phyloP scores from a whole-genome alignment of 2,329 filamentous ascomycete species.

The Colletotrichum zoysiae region DNA sequence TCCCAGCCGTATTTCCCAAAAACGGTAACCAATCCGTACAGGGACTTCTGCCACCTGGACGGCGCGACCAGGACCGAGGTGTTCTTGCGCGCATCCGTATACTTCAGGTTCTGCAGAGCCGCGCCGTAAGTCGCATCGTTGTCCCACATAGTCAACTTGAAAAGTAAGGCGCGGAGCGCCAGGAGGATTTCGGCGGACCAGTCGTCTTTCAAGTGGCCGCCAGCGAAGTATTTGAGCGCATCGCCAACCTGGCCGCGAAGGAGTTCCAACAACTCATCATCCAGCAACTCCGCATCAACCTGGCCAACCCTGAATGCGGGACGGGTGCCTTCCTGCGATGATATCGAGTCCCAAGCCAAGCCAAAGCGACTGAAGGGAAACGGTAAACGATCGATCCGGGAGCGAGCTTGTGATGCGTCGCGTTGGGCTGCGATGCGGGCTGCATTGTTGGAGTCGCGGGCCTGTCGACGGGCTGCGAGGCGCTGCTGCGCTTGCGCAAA shows the following conservation, averaged over 20 bases:
- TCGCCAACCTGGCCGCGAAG: constrained; percentile 89
- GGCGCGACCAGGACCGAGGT: constrained; percentile 76
- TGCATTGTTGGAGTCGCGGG: constrained; percentile 76
- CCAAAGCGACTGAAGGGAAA: constrained; percentile 73
- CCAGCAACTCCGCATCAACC: constrained; percentile 93
- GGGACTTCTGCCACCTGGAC: constrained; percentile 82
- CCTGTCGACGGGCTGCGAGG: constrained; percentile 82
- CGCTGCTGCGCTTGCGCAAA: constrained; percentile 93
- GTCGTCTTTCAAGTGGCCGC: constrained; percentile 81
- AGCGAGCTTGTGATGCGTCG: constrained; percentile 66
- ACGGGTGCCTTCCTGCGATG: constrained; percentile 80
- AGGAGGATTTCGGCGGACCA: constrained; percentile 90
- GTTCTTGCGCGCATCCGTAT: constrained; percentile 81
- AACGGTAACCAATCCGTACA: constrained; percentile 89
- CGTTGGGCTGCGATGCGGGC: constrained; percentile 65
- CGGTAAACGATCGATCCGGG: constrained; percentile 69
- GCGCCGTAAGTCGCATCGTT: constrained; percentile 96
- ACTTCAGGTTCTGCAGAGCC: constrained; percentile 89
- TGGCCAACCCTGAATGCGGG: constrained; percentile 95
- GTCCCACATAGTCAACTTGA: constrained; percentile 97
- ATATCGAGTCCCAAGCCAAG: constrained; percentile 76
- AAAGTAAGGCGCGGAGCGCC: constrained; percentile 80
- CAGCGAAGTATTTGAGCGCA: constrained; percentile 87
- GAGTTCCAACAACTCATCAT: constrained; percentile 90
- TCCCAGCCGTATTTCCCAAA: constrained; percentile 91